Base-by-base conservation (phyloP, 495 filamentous ascomycete genomes). In the Parathielavia appendiculata region DNA sequence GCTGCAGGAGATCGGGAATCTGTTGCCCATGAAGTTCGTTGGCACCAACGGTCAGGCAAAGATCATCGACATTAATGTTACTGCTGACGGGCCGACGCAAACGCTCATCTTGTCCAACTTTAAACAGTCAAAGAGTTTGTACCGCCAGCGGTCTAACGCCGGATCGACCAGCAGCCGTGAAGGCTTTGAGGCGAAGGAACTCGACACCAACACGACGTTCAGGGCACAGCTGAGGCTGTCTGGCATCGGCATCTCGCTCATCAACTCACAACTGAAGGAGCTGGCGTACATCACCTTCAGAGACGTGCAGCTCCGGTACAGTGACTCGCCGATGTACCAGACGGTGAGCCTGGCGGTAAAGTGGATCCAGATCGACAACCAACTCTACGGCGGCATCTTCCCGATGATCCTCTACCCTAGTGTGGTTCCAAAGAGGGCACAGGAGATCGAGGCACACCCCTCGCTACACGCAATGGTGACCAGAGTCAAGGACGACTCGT, bases 321-420 rank as follows among this genome's bases (percentile, higher is more conserved):
- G 83, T 55, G 93, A 97, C 68, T 97, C 95, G n/a, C 77, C 81
- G 30, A 75, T 97, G 13, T 96, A 93, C 68, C 93, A 97, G 73
- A 97, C 90, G 6, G 72, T 97, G 57, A 90, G 87, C 48, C 79
- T 90, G 11, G 87, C 88, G 0, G 87, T 96, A 70, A 97, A 97
- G 71, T 98, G 93, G 93, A 91, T 98, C 49, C 93, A 98, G 71
- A 92, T 98, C 66, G 93, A 98, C 75, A 98, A 98, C 67, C 93
- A 98, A 68, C 85, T 98, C 23, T 98, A 97, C 67, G 93, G 93
- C 43, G 93, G 93, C 14, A 91, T 98, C 62, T 98, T 98, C 79
- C 93, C 93, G 0, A 95, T 98, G 72, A 85, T 98, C 56, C 77
- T 97, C 40, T 98, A 98, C 68, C 93, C 93, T 11, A 96, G 91